Evolutionary conservation across 2,329 filamentous ascomycete species (phyloP).

Genomic region (Fusarium neocosmosporiellum): DNA sequence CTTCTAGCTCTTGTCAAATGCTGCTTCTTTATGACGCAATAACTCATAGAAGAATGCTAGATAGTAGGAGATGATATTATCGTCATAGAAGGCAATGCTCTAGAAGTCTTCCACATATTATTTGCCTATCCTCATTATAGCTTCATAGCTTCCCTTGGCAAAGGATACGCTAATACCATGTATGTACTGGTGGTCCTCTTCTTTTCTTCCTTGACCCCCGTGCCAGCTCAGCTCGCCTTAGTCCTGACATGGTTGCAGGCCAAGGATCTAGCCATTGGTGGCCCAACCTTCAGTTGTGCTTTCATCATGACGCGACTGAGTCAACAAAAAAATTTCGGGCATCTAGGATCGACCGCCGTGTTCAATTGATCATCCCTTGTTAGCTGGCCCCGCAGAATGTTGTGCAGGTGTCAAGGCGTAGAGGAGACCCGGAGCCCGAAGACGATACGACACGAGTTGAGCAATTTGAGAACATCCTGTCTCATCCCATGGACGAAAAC

Average conservation of each 20-base stretch:
- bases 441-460: conserved; percentile 13
- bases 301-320: conserved; percentile 24
- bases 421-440: conserved; percentile 22
- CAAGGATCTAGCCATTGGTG: conserved; percentile 22
- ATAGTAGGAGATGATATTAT: neutral
- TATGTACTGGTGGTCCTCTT: neutral
- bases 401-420: conserved; percentile 20
- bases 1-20: neutral
- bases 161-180: neutral
- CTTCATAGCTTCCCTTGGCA: neutral
- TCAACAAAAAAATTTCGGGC: conserved; percentile 6
- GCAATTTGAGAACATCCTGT: neutral
- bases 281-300: conserved; percentile 21
- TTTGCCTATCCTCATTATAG: neutral
- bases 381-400: conserved; percentile 28
- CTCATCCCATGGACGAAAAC: neutral
- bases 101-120: neutral
- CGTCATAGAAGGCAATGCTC: neutral
- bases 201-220: neutral
- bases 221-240: conserved; percentile 23
- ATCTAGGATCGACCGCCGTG: neutral
- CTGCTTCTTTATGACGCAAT: neutral
- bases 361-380: conserved; percentile 9
- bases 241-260: conserved; percentile 18
- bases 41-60: neutral